Base-by-base conservation (phyloP, 192 early-diverging fungal species). In the Chytriomyces confervae region DNA sequence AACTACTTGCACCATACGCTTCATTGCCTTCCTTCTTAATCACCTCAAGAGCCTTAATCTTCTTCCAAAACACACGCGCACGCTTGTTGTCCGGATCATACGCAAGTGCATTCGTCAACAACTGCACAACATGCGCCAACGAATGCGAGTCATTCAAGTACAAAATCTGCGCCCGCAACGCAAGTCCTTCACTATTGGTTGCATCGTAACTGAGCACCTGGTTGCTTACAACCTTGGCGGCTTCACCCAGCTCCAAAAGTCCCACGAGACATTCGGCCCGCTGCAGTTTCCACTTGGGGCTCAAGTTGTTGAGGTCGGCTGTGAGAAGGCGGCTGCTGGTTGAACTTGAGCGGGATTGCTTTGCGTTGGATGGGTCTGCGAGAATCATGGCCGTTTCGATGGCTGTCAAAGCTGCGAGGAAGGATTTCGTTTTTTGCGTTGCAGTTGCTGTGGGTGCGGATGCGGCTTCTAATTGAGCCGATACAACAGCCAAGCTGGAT, bases 81-180 rank as follows among this genome's bases (percentile, higher is more conserved):
- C 88, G 85, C 45, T 81, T 75, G 76, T 93, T 89, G 82, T 95
- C 94, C 10, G 94, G 94, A 75, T 96, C 94, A 79, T 84, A 94
- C 1, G 88, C 81, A 36, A 96, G 78, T 6, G 93, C 91, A 10
- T 79, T 24, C 64, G 91, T 85, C 23, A 88, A 69, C 27, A 80
- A 67, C 75, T 81, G 70, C 8, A 69, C 62, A 8, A 88, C 81
- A 74, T 72, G 46, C 5, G 76, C 68, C 11, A 78, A 63, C 5
- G 84, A 77, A 62, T 87, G 83, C 10, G 82, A 67, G 46, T 80
- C 93, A 84, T 85, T 92, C 46, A 92, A 79, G 78, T 93, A 94
- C 27, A 92, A 83, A 20, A 92, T 86, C 50, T 83, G 84, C 7
- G 93, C 93, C 51, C 91, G 80, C 36, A 94, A 66, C 7, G 85